Conservation (phyloP, 2,329 filamentous ascomycete genomes). For the Aspergillus sp. region DNA sequence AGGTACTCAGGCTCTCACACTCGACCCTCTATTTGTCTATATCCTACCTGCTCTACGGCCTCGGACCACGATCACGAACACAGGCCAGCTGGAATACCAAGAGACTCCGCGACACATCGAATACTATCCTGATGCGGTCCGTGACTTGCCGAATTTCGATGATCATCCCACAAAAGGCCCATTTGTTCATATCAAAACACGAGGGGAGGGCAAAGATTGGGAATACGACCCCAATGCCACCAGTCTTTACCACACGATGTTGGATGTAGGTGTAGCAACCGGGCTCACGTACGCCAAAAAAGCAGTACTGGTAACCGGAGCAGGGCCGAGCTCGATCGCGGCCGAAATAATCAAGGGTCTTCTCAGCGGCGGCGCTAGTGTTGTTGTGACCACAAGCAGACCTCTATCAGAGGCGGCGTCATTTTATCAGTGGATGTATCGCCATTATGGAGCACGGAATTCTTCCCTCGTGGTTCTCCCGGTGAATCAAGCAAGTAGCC, state of each 20-base stretch:
- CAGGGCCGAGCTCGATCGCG: slow-evolving; percentile 43
- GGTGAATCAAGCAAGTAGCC: slow-evolving; percentile 48
- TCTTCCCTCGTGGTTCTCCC: slow-evolving; percentile 45
- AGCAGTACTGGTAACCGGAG: slow-evolving; percentile 43
- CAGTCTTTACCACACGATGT: slow-evolving; percentile 14
- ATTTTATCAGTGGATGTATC: slow-evolving; percentile 44
- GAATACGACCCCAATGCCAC: slow-evolving; percentile 23
- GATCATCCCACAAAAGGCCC: slow-evolving; percentile 1
- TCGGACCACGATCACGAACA: slow-evolving; percentile 11
- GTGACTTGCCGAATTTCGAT: background rate
- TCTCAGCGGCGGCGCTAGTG: slow-evolving; percentile 41
- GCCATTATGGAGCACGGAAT: slow-evolving; percentile 34
- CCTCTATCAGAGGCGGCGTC: slow-evolving; percentile 32
- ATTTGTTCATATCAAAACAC: slow-evolving; percentile 27
- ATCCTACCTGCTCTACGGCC: slow-evolving; percentile 17
- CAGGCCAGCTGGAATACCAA: slow-evolving; percentile 16
- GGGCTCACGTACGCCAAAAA: slow-evolving; percentile 35
- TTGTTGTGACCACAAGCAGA: slow-evolving; percentile 47
- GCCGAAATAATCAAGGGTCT: slow-evolving; percentile 37
- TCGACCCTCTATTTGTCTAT: slow-evolving; percentile 21
- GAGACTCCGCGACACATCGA: slow-evolving; percentile 11
- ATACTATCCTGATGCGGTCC: slow-evolving; percentile 16
- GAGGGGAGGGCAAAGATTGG: slow-evolving; percentile 22
- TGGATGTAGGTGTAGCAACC: slow-evolving; percentile 21
- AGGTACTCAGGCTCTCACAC: slow-evolving; percentile 4